A percentile compares a stretch with the other conserved stretches of the same genome.
Conservation (phyloP, 176 grass and related monocot genomes). For the Phragmites australis region DNA sequence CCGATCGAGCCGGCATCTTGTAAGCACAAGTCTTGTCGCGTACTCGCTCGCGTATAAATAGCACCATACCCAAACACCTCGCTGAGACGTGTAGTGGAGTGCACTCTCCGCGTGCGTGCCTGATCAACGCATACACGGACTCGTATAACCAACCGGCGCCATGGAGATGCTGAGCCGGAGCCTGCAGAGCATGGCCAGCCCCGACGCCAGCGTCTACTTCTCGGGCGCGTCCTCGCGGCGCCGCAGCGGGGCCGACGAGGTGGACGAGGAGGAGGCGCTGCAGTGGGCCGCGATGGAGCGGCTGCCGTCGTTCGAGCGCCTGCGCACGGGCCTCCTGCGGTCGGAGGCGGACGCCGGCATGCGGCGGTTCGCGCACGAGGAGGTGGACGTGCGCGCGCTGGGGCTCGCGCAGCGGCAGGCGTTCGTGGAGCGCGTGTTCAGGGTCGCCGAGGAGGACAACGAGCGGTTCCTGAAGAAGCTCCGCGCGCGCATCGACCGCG, state of each 20-base stretch:
- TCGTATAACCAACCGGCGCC: background rate
- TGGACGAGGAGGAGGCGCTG: conserved; percentile 89
- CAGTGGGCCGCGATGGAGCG: conserved; percentile 89
- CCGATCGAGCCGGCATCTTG: conserved; percentile 22
- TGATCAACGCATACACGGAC: background rate
- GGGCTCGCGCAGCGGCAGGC: conserved; percentile 55
- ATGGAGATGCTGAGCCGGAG: conserved; percentile 51
- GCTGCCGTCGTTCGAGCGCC: conserved; percentile 62
- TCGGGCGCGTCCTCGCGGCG: conserved; percentile 42
- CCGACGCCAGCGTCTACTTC: conserved; percentile 45
- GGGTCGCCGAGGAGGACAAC: conserved; percentile 76
- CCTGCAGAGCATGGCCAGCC: conserved; percentile 50
- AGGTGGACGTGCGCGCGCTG: conserved; percentile 63
- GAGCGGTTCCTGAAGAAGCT: conserved; percentile 69
- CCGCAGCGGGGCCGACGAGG: conserved; percentile 43
- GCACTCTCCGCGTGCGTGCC: background rate
- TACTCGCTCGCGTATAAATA: background rate
- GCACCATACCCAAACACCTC: background rate
- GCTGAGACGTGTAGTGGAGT: background rate
- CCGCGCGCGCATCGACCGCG: conserved; percentile 71
- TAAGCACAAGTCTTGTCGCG: background rate
- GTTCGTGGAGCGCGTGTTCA: conserved; percentile 60
- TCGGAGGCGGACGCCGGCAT: background rate
- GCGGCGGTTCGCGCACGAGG: conserved; percentile 19
- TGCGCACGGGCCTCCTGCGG: conserved; percentile 51